Conservation (phyloP, 208 protist species). For the Novymonas esmeraldas region DNA sequence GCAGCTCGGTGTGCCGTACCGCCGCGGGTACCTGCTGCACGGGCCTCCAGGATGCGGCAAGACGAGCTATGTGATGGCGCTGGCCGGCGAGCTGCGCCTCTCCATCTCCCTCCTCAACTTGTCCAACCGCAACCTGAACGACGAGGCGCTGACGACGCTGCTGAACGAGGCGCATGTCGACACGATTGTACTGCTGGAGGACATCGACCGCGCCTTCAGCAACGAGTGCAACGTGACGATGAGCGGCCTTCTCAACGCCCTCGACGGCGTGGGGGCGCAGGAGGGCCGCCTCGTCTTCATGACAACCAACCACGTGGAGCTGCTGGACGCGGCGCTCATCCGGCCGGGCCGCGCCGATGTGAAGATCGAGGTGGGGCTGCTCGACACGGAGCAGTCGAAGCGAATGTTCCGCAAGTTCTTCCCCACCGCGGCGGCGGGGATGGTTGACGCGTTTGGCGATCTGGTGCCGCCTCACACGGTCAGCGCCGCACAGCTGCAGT, state of each 20-base stretch:
- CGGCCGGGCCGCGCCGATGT: constrained; percentile 95
- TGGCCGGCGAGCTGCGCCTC: constrained; percentile 92
- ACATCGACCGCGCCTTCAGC: constrained; percentile 95
- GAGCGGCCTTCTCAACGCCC: constrained; percentile 95
- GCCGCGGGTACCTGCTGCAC: constrained; percentile 95
- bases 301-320: constrained; percentile 97
- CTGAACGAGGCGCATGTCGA: constrained; percentile 85
- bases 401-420: constrained; percentile 92
- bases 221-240: constrained; percentile 92
- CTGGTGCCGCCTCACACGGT: constrained; percentile 48
- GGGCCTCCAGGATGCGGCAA: constrained; percentile 96
- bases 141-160: constrained; percentile 87
- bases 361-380: constrained; percentile 85
- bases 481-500: constrained; percentile 93
- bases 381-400: constrained; percentile 63
- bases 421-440: constrained; percentile 32
- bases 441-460: constrained; percentile 45
- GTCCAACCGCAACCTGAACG: constrained; percentile 80
- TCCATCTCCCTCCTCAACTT: constrained; percentile 95
- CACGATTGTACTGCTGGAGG: constrained; percentile 95
- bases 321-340: constrained; percentile 94
- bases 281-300: constrained; percentile 97
- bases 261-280: constrained; percentile 95
- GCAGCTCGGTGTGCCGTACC: constrained; percentile 94
- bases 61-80: constrained; percentile 90